A percentile compares a stretch with the other conserved stretches of the same genome.
phyloP scores from a whole-genome alignment of 495 filamentous ascomycete species.

The Cercophora samala region DNA sequence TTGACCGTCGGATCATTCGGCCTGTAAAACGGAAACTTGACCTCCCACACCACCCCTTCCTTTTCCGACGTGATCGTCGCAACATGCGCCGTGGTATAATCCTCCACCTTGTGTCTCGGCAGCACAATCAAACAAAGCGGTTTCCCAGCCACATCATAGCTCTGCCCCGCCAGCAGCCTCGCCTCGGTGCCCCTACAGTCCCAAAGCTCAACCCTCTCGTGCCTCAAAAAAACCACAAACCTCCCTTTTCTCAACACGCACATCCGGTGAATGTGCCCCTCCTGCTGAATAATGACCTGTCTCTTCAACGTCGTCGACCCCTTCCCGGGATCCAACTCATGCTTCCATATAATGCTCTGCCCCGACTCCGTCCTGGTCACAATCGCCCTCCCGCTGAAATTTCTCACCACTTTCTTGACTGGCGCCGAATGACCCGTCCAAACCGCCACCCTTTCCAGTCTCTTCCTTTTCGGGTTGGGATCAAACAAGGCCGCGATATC shows the following conservation, averaged over 20 bases:
- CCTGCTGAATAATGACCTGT: constrained; percentile 65
- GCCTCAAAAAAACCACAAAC: constrained; percentile 77
- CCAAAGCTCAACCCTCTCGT: constrained; percentile 76
- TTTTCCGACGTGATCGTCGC: constrained; percentile 81
- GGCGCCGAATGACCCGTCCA: constrained; percentile 84
- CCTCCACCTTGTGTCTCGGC: constrained; percentile 57
- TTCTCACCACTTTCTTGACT: constrained; percentile 81
- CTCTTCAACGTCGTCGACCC: constrained; percentile 54
- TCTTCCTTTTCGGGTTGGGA: constrained; percentile 61
- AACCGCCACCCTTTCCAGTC: constrained; percentile 56
- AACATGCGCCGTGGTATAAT: constrained; percentile 58
- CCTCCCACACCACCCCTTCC: constrained; percentile 82
- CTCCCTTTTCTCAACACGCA: constrained; percentile 70
- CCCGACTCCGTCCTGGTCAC: constrained; percentile 77
- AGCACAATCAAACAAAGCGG: constrained; percentile 79
- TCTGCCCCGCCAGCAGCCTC: constrained; percentile 52
- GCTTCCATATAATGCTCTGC: constrained; percentile 81
- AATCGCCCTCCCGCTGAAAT: constrained; percentile 72
- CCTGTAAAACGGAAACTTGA: constrained; percentile 51
- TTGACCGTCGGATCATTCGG: constrained; percentile 22
- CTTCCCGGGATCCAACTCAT: constrained; percentile 40
- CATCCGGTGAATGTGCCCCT: constrained; percentile 77
- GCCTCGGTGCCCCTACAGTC: constrained; percentile 61
- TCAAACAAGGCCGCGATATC: constrained; percentile 80
- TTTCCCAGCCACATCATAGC: constrained; percentile 64